phyloP scores from a whole-genome alignment of 352 stramenopile species.

The Phytophthora tubulina region DNA sequence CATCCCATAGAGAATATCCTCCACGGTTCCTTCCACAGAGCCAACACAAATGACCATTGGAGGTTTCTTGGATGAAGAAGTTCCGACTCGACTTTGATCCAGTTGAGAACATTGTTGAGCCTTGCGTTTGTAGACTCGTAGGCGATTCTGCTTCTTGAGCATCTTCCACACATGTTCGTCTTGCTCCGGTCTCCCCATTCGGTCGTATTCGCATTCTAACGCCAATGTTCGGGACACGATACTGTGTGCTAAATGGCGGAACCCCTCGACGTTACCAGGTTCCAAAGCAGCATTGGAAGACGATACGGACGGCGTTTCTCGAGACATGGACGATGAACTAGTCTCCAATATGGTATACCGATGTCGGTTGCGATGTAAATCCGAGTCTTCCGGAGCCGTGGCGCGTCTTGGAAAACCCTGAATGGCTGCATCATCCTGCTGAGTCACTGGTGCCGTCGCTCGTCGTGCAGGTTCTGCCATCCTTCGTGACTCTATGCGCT shows the following conservation, averaged over 20 bases:
- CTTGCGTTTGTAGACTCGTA: conserved; percentile 59
- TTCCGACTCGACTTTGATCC: conserved; percentile 20
- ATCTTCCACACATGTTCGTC: conserved; percentile 47
- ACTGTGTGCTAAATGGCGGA: conserved; percentile 52
- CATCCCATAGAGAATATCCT: conserved; percentile 67
- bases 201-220: conserved; percentile 55
- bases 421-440: conserved; percentile 22
- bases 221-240: conserved; percentile 61
- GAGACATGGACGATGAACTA: conserved; percentile 11
- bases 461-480: conserved; percentile 39
- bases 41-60: conserved; percentile 66
- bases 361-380: background rate
- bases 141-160: conserved; percentile 49
- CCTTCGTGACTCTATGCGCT: conserved; percentile 27
- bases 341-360: conserved; percentile 27
- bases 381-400: conserved; percentile 24
- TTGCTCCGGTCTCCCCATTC: conserved; percentile 40
- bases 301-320: conserved; percentile 27
- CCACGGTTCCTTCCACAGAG: conserved; percentile 57
- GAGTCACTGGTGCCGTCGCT: conserved; percentile 31
- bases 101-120: conserved; percentile 13
- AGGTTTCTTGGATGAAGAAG: conserved; percentile 31
- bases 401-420: conserved; percentile 28
- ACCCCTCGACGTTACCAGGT: conserved; percentile 44
- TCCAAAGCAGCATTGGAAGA: conserved; percentile 37